These are phyloP conservation scores for Incumbomyces delicatus DNA, from an alignment of 2,329 filamentous ascomycete species.

Conservation along the genomic window DNA sequence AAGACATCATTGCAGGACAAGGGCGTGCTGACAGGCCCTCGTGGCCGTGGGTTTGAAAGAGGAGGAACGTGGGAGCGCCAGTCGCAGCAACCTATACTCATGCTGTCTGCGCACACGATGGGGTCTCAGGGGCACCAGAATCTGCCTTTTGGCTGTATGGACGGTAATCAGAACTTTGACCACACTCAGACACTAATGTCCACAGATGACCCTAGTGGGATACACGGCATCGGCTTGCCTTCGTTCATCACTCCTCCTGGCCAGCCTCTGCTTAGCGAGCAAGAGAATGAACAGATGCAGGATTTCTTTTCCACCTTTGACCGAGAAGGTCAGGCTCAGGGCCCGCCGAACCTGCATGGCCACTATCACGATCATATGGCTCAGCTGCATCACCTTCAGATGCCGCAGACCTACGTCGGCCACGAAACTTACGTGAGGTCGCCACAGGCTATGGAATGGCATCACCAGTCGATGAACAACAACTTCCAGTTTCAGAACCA, in stretches of 20 bases:
- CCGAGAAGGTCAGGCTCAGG: constrained; percentile 11
- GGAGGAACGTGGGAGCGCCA: neutral
- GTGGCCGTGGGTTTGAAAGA: neutral
- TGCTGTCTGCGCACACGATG: constrained; percentile 21
- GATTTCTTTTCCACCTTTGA: constrained; percentile 21
- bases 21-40: neutral
- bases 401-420: constrained; percentile 19
- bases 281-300: constrained; percentile 18
- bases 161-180: neutral
- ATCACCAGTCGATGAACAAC: constrained; percentile 12
- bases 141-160: constrained; percentile 20
- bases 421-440: constrained; percentile 16
- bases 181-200: neutral
- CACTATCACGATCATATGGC: constrained; percentile 12
- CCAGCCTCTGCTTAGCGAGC: constrained; percentile 19
- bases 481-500: constrained; percentile 1
- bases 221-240: constrained; percentile 19
- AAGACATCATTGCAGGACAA: neutral
- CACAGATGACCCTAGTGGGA: constrained; percentile 17
- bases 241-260: constrained; percentile 19
- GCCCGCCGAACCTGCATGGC: constrained; percentile 7
- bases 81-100: constrained; percentile 3
- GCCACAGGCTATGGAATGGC: constrained; percentile 11
- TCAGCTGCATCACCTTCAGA: constrained; percentile 14
- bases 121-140: constrained; percentile 21